These are phyloP conservation scores for Vicia villosa DNA, from an alignment of 306 rosid genomes.

Conservation along the genomic window DNA sequence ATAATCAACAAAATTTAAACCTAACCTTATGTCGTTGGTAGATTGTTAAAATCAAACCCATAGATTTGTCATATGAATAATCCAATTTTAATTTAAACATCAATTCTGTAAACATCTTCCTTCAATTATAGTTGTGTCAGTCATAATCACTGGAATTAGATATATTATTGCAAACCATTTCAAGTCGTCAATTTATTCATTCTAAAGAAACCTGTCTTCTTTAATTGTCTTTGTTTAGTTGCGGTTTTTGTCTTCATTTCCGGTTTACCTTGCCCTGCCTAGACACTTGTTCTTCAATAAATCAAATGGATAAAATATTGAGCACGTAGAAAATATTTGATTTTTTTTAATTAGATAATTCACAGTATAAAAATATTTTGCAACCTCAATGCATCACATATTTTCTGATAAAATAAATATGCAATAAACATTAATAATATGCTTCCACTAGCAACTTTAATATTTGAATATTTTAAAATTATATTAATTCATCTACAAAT, in stretches of 20 bases:
- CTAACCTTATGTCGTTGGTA: not conserved
- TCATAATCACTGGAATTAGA: constrained; percentile 44
- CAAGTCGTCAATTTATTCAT: constrained; percentile 26
- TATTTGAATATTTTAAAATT: too few relatives aligned
- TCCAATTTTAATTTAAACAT: constrained; percentile 2
- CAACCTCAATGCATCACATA: too few relatives aligned
- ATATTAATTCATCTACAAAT: too few relatives aligned
- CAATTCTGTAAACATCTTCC: constrained; percentile 4
- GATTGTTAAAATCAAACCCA: not conserved
- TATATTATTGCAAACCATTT: constrained; percentile 21
- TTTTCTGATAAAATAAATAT: too few relatives aligned
- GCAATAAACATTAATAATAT: too few relatives aligned
- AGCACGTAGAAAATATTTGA: too few relatives aligned
- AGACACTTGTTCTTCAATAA: not conserved
- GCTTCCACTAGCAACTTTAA: too few relatives aligned
- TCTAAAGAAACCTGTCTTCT: not conserved
- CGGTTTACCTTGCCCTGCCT: not conserved
- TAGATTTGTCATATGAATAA: constrained; percentile 9
- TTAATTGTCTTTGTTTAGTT: constrained; percentile 4
- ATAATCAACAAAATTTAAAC: not conserved
- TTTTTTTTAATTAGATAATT: too few relatives aligned
- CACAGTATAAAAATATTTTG: too few relatives aligned
- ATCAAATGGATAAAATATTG: not conserved
- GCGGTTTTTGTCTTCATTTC: constrained; percentile 28
- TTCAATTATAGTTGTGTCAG: constrained; percentile 3